phyloP scores from a whole-genome alignment of 768 basidiomycete species.

The Neoboletus magnificus region DNA sequence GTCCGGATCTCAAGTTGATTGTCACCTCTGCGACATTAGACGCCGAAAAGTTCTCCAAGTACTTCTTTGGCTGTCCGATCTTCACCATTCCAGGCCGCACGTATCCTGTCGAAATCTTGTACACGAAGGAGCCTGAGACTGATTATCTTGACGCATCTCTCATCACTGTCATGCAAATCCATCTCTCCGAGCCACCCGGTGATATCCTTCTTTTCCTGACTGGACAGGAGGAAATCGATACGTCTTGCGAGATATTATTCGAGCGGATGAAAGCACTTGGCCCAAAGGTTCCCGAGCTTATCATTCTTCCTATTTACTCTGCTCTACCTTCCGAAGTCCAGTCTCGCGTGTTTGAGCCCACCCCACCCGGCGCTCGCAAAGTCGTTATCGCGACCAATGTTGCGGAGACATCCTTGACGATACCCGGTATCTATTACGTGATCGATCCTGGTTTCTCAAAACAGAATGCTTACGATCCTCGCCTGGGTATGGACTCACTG shows the following conservation, averaged over 20 bases:
- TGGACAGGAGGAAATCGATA: constrained; percentile 98
- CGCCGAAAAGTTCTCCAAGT: constrained; percentile 98
- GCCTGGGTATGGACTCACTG: constrained; percentile 97
- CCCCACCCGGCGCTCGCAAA: constrained; percentile 97
- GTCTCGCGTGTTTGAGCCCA: constrained; percentile 95
- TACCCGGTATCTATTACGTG: constrained; percentile 98
- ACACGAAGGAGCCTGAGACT: constrained; percentile 96
- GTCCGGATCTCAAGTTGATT: constrained; percentile 95
- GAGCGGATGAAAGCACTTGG: constrained; percentile 99
- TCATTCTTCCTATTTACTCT: constrained; percentile 97
- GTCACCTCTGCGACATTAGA: constrained; percentile 99
- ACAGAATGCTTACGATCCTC: constrained; percentile 97
- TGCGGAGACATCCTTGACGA: constrained; percentile 97
- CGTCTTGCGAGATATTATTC: constrained; percentile 92
- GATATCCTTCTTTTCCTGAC: constrained; percentile 97
- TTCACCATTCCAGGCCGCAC: constrained; percentile 99
- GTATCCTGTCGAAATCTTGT: constrained; percentile 97
- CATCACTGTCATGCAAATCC: constrained; percentile 99
- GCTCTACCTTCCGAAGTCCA: constrained; percentile 98
- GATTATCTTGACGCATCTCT: constrained; percentile 98
- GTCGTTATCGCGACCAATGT: constrained; percentile 99
- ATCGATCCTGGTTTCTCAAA: constrained; percentile 98
- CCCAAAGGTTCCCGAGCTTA: constrained; percentile 95
- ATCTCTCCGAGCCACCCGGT: constrained; percentile 95
- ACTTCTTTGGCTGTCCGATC: constrained; percentile 98